These are phyloP conservation scores for Saccharomycopsis babjevae DNA, from an alignment of 805 yeast species.

Conservation along the genomic window DNA sequence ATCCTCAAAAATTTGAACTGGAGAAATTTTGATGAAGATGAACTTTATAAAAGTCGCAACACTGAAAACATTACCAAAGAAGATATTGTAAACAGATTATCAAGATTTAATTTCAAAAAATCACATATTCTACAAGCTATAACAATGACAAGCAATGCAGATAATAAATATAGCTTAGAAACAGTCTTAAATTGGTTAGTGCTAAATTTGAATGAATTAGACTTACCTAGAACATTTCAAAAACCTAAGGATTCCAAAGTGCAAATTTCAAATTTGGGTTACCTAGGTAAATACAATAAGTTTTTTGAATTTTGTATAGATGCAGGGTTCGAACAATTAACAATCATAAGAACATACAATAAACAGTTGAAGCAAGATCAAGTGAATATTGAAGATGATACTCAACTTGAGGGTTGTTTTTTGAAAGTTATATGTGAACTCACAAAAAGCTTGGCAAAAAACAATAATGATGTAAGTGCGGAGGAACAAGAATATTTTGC, in stretches of 20 bases:
- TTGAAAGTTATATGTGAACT: not conserved
- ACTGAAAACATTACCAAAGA: constrained; percentile 19
- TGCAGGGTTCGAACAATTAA: not conserved
- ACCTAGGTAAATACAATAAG: not conserved
- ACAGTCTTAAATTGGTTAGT: constrained; percentile 66
- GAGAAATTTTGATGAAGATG: constrained; percentile 23
- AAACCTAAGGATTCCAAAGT: constrained; percentile 50
- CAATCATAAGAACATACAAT: not conserved
- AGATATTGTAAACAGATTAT: constrained; percentile 23
- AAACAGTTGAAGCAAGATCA: not conserved
- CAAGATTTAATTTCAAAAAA: constrained; percentile 53
- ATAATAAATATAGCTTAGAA: constrained; percentile 31
- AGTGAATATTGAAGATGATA: constrained; percentile 1
- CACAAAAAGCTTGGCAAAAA: not conserved
- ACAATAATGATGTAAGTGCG: not conserved
- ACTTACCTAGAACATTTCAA: constrained; percentile 59
- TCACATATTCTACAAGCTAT: constrained; percentile 67
- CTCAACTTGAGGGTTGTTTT: constrained; percentile 10
- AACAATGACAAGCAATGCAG: constrained; percentile 28
- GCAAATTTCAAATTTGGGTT: not conserved
- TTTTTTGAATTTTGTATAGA: not conserved
- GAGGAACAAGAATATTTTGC: constrained; percentile 22
- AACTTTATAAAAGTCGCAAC: not conserved
- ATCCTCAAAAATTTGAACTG: constrained; percentile 50
- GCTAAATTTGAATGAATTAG: constrained; percentile 91